phyloP scores from a whole-genome alignment of 1,284 basidiomycete species.

The Apiotrichum laibachii region DNA sequence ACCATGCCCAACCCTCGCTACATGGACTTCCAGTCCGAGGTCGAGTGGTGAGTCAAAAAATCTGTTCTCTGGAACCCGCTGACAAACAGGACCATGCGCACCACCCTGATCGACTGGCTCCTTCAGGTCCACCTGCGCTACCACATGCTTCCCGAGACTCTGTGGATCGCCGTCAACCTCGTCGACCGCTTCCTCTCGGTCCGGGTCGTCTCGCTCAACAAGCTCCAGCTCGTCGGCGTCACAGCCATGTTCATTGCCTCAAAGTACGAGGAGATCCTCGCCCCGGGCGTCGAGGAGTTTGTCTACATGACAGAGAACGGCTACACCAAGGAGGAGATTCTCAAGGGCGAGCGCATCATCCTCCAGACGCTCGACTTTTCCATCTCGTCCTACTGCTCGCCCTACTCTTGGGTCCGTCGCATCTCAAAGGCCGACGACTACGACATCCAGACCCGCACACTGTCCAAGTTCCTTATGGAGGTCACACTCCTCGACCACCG shows the following conservation, averaged over 20 bases:
- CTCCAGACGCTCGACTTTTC: slow-evolving; percentile 87
- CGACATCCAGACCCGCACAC: slow-evolving; percentile 93
- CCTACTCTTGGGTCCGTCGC: slow-evolving; percentile 97
- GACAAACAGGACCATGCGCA: slow-evolving; percentile 55
- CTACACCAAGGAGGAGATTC: slow-evolving; percentile 89
- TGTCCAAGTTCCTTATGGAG: slow-evolving; percentile 97
- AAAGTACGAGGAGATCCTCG: slow-evolving; percentile 67
- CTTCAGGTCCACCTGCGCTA: slow-evolving; percentile 64
- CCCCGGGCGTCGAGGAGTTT: slow-evolving; percentile 89
- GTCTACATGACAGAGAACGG: slow-evolving; percentile 96
- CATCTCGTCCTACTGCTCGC: slow-evolving; percentile 95
- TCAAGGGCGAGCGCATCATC: slow-evolving; percentile 96
- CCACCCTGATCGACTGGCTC: slow-evolving; percentile 60
- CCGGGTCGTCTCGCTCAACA: slow-evolving; percentile 61
- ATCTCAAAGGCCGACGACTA: slow-evolving; percentile 99
- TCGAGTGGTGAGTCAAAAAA: slow-evolving; percentile 67
- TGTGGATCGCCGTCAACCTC: slow-evolving; percentile 66
- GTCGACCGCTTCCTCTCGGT: slow-evolving; percentile 64
- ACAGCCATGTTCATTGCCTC: slow-evolving; percentile 66
- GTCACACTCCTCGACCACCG: slow-evolving; percentile 89
- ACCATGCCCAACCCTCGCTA: slow-evolving; percentile 93
- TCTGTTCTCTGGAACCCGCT: not conserved
- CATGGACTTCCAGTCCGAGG: slow-evolving; percentile 91
- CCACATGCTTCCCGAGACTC: slow-evolving; percentile 66
- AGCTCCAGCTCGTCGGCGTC: slow-evolving; percentile 64